phyloP scores from a whole-genome alignment of 169 alveolate species.

The Plasmodium coatneyi region DNA sequence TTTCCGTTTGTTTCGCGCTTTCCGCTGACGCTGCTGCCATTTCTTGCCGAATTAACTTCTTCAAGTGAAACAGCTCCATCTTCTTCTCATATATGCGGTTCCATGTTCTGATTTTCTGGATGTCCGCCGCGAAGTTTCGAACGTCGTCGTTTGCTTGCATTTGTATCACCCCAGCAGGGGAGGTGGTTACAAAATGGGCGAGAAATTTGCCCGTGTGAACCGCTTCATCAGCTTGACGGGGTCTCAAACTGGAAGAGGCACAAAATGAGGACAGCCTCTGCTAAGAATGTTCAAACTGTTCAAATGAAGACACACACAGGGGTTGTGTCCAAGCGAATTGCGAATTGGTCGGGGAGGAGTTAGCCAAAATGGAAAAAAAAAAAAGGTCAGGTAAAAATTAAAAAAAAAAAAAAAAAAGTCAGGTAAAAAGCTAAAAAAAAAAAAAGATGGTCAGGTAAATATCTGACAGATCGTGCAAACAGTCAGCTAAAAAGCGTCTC shows the following conservation, averaged over 20 bases:
- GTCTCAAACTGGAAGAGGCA: neutral
- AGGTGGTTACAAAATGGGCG: neutral
- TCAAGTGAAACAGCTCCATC: slow-evolving; percentile 21
- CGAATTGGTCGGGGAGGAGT: neutral
- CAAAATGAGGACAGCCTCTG: neutral
- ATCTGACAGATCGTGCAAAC: neutral
- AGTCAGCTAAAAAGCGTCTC: neutral
- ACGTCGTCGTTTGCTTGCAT: slow-evolving; percentile 13
- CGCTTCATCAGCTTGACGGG: neutral
- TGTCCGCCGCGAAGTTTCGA: slow-evolving; percentile 17
- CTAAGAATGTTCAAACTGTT: neutral
- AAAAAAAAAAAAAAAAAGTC: neutral
- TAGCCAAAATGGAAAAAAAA: neutral
- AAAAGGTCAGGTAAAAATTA: neutral
- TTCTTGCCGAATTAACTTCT: slow-evolving; percentile 43
- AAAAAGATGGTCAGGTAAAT: neutral
- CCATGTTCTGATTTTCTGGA: slow-evolving; percentile 48
- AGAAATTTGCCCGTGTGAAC: neutral
- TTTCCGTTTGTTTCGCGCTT: neutral
- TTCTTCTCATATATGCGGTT: slow-evolving; percentile 25
- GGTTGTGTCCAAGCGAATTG: neutral
- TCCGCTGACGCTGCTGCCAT: neutral
- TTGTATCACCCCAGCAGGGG: neutral
- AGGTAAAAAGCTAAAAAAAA: neutral
- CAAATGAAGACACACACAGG: neutral